Evolutionary conservation across 2,329 filamentous ascomycete genomes (phyloP).

Genomic region (Hymenoscyphus scutula): DNA sequence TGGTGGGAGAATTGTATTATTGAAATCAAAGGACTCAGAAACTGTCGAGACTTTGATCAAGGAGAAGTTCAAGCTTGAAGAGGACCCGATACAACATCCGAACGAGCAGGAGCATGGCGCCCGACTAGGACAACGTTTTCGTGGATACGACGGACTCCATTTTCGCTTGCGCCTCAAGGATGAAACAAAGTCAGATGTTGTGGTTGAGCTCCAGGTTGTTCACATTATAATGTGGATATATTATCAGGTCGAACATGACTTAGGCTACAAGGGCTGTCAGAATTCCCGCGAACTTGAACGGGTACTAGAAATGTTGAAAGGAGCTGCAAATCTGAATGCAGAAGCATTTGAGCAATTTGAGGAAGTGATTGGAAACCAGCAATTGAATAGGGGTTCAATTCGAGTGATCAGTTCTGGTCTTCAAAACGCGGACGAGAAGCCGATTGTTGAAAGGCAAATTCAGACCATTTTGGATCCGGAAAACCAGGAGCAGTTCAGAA

Average conservation of each 20-base stretch:
- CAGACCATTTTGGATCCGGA: not conserved
- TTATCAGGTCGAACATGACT: not conserved
- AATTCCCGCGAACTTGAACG: not conserved
- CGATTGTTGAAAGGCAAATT: not conserved
- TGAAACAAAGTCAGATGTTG: not conserved
- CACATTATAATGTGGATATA: not conserved
- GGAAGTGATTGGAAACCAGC: not conserved
- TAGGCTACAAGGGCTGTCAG: not conserved
- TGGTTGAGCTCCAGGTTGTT: not conserved
- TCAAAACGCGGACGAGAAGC: not conserved
- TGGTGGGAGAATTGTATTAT: not conserved
- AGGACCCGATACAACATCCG: not conserved
- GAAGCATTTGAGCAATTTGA: not conserved
- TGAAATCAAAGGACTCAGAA: not conserved
- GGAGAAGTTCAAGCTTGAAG: not conserved
- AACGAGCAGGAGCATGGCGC: not conserved
- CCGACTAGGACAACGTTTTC: not conserved
- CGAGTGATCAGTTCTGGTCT: not conserved
- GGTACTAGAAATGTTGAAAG: not conserved
- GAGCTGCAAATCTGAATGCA: not conserved
- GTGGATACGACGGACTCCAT: not conserved
- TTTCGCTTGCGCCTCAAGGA: not conserved
- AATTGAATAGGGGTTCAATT: not conserved
- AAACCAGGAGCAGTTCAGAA: not conserved
- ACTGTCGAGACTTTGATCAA: not conserved